phyloP scores from a whole-genome alignment of 305 asterid species.

The Andrographis paniculata region DNA sequence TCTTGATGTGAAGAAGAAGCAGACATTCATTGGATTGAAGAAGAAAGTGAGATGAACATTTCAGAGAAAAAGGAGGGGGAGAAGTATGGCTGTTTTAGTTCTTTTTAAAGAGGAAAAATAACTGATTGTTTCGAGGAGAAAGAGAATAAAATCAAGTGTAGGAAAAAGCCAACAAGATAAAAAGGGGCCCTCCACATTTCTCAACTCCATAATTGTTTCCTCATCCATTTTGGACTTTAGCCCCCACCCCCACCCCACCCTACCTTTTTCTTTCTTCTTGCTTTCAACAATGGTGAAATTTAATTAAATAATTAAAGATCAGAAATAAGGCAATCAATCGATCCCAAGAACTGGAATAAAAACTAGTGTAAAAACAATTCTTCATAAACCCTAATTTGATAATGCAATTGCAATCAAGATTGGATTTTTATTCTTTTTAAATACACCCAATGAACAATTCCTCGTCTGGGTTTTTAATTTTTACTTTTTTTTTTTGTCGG shows the following conservation, averaged over 20 bases:
- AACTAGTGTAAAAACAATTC: background rate
- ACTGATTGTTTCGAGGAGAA: slow-evolving; percentile 22
- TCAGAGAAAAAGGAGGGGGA: background rate
- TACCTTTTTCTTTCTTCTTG: slow-evolving; percentile 1
- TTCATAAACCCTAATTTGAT: background rate
- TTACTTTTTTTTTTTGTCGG: background rate
- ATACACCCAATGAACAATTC: slow-evolving; percentile 1
- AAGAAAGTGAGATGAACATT: background rate
- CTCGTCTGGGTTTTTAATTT: background rate
- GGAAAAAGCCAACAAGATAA: slow-evolving; percentile 26
- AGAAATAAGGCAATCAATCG: slow-evolving; percentile 21
- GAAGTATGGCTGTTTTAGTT: slow-evolving; percentile 1
- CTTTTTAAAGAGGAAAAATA: slow-evolving; percentile 16
- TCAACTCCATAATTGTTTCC: slow-evolving; percentile 21
- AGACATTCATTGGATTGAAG: background rate
- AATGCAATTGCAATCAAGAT: background rate
- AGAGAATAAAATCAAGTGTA: slow-evolving; percentile 12
- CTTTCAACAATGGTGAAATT: no score
- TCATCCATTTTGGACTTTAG: slow-evolving; percentile 26
- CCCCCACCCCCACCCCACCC: background rate
- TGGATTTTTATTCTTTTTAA: background rate
- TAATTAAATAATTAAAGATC: background rate
- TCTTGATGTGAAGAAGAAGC: no score
- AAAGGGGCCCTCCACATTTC: slow-evolving; percentile 25
- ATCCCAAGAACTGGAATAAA: slow-evolving; percentile 19